Evolutionary conservation across 257 asterid species (phyloP).

Genomic region (Mitragyna speciosa): DNA sequence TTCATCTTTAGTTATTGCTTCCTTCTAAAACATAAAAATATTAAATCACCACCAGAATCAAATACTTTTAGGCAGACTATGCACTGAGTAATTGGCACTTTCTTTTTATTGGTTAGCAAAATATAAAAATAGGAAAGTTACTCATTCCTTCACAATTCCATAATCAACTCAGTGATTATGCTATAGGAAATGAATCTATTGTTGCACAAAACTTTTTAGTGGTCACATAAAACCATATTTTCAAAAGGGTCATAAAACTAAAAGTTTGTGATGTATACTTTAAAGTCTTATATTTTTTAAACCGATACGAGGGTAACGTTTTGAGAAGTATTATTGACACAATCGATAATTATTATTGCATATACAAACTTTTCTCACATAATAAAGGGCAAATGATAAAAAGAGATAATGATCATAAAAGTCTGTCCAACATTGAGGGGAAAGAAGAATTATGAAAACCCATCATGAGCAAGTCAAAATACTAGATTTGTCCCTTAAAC

Average conservation of each 20-base stretch:
- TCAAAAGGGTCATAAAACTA: no score
- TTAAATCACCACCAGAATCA: background rate
- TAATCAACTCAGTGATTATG: background rate
- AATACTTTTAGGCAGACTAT: background rate
- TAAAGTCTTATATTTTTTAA: no score
- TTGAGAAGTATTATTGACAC: background rate
- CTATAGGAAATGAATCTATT: no score
- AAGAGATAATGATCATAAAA: background rate
- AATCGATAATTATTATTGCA: no score
- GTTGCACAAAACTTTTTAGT: no score
- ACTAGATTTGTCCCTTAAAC: slow-evolving; percentile 5
- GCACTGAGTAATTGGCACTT: background rate
- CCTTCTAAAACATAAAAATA: slow-evolving; percentile 3
- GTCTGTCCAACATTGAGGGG: background rate
- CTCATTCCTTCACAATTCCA: background rate
- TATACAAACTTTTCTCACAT: no score
- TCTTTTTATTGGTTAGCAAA: background rate
- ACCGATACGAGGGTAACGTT: background rate
- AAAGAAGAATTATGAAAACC: background rate
- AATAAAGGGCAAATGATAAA: no score
- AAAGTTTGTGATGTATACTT: no score
- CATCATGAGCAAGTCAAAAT: slow-evolving; percentile 11
- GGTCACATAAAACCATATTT: no score
- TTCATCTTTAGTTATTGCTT: slow-evolving; percentile 2
- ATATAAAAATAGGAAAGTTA: background rate